These are phyloP conservation scores for Kwoniella sp. DNA, from an alignment of 768 basidiomycete genomes.

Conservation along the genomic window DNA sequence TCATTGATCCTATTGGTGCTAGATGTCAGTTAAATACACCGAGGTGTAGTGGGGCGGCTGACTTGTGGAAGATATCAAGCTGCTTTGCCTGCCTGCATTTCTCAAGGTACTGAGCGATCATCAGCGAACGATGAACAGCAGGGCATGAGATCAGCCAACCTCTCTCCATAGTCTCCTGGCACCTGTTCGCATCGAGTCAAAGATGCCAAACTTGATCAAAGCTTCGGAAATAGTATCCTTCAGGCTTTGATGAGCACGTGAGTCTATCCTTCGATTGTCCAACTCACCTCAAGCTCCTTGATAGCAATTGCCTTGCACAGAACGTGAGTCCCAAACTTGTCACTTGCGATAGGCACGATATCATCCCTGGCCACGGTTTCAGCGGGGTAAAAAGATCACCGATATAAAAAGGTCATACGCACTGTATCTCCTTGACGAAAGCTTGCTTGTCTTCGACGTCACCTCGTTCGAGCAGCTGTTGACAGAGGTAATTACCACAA, in stretches of 20 bases:
- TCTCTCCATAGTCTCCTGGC: conserved; percentile 45
- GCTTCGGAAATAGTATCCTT: conserved; percentile 38
- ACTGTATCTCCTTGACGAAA: conserved; percentile 41
- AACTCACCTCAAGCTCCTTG: conserved; percentile 39
- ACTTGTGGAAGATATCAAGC: conserved; percentile 37
- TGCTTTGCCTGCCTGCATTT: conserved; percentile 29
- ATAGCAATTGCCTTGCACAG: conserved; percentile 42
- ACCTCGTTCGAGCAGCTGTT: conserved; percentile 42
- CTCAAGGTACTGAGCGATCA: conserved; percentile 29
- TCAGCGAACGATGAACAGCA: background rate
- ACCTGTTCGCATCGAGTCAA: conserved; percentile 44
- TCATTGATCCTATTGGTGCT: conserved; percentile 30
- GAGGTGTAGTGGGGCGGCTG: conserved; percentile 1
- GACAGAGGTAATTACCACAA: conserved; percentile 48
- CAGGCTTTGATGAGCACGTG: background rate
- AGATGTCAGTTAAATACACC: background rate
- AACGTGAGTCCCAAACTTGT: conserved; percentile 48
- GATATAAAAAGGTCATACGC: conserved; percentile 1
- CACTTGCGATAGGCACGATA: conserved; percentile 40
- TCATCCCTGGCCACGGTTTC: conserved; percentile 22
- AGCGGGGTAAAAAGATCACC: background rate
- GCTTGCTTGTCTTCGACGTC: conserved; percentile 26
- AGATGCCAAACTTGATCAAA: conserved; percentile 37
- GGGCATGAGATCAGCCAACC: conserved; percentile 14
- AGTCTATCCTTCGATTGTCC: background rate